Evolutionary conservation across 108 stramenopile species (phyloP).

Genomic region (Nannochloropsis salina): DNA sequence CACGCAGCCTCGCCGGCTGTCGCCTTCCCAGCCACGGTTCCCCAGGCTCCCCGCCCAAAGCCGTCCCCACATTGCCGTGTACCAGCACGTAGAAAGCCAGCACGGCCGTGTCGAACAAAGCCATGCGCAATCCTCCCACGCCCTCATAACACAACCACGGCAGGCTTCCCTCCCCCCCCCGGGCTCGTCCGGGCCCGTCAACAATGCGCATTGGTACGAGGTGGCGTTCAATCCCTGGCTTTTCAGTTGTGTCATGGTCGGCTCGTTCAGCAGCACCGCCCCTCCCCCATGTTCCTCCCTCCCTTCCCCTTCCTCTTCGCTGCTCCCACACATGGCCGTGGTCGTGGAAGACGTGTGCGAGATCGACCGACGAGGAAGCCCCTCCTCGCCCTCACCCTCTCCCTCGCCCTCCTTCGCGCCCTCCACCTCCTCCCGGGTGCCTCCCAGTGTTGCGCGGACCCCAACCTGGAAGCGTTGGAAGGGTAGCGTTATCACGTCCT

Average conservation of each 20-base stretch:
- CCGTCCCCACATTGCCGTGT: neutral
- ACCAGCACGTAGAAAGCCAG: neutral
- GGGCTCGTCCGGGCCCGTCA: neutral
- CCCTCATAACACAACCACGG: neutral
- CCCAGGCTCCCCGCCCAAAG: neutral
- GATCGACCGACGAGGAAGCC: neutral
- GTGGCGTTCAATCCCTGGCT: neutral
- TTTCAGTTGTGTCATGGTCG: neutral
- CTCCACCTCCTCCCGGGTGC: too few species aligned
- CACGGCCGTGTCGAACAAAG: neutral
- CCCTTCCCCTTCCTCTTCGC: neutral
- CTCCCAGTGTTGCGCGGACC: neutral
- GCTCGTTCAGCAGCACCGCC: neutral
- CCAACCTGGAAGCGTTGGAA: neutral
- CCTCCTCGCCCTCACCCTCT: neutral
- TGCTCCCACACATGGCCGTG: neutral
- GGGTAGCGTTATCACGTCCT: neutral
- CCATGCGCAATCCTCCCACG: neutral
- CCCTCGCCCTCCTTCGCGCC: neutral
- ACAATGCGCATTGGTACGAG: neutral
- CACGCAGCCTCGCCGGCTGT: neutral
- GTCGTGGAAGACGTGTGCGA: neutral
- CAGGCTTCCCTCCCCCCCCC: neutral
- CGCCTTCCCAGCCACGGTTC: neutral
- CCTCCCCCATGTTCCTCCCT: neutral